Conservation (phyloP, 2,329 filamentous ascomycete genomes). For the Alternaria conjuncta region DNA sequence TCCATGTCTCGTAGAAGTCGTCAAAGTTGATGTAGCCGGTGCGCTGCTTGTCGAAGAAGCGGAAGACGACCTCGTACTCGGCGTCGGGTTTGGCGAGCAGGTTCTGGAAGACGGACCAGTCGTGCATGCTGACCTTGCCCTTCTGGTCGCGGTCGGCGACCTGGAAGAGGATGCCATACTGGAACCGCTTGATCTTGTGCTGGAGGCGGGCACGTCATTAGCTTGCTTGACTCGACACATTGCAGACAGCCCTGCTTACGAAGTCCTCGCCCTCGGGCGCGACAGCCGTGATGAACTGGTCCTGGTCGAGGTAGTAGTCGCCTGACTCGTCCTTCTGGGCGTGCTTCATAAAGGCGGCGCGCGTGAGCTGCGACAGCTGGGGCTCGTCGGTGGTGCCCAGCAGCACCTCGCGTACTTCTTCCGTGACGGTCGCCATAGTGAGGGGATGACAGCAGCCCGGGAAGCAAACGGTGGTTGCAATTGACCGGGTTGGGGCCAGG, state of each 20-base stretch:
- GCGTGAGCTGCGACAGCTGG: conserved; percentile 75
- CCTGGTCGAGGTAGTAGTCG: conserved; percentile 78
- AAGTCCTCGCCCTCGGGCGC: conserved; percentile 88
- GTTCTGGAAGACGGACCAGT: conserved; percentile 95
- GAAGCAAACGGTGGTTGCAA: conserved; percentile 30
- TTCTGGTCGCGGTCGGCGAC: conserved; percentile 81
- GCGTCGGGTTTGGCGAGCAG: conserved; percentile 92
- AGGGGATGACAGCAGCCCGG: conserved; percentile 15
- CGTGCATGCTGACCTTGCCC: conserved; percentile 77
- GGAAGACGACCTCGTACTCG: conserved; percentile 98
- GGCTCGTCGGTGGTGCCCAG: conserved; percentile 66
- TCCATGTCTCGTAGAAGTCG: conserved; percentile 83
- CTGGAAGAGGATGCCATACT: conserved; percentile 91
- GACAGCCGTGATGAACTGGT: conserved; percentile 91
- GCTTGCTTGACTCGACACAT: conserved; percentile 29
- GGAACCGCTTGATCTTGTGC: conserved; percentile 97
- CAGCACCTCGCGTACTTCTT: conserved; percentile 66
- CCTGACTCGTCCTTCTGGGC: conserved; percentile 78
- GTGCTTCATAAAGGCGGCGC: conserved; percentile 76
- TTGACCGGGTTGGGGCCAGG: conserved; percentile 28
- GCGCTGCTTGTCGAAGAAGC: conserved; percentile 87
- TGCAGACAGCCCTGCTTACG: conserved; percentile 63
- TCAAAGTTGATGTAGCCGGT: conserved; percentile 89
- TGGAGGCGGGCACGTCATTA: conserved; percentile 52
- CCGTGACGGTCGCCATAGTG: conserved; percentile 68